Percentiles rank a stretch among this genome's conserved stretches.
Conservation (phyloP, 306 rosid genomes). For the Cicer chorassanicum region DNA sequence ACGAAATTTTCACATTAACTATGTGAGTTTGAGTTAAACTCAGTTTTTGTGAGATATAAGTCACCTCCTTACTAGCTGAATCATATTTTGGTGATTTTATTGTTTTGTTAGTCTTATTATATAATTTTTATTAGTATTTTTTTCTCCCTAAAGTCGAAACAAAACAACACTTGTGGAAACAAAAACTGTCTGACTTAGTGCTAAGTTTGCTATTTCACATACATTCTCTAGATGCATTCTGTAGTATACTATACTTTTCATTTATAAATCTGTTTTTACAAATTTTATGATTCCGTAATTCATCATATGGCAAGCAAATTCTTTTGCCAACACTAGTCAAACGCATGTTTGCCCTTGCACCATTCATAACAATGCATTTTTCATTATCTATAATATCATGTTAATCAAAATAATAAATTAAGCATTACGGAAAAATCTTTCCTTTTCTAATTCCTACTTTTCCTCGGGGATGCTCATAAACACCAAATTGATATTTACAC, state of each 20-base stretch:
- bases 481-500: slow-evolving; percentile 21
- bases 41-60: too few species aligned
- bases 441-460: slow-evolving; percentile 11
- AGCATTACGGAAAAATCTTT: background rate
- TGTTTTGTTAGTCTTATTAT: too few species aligned
- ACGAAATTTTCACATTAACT: too few species aligned
- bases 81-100: fast-evolving
- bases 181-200: background rate
- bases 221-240: background rate
- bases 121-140: too few species aligned
- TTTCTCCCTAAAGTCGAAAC: background rate
- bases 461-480: background rate
- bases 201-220: background rate
- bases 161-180: background rate
- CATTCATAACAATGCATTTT: background rate
- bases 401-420: slow-evolving; percentile 18
- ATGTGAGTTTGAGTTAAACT: too few species aligned
- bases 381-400: background rate
- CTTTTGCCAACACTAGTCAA: background rate
- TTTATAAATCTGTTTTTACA: background rate
- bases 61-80: too few species aligned
- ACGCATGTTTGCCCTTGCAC: background rate
- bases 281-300: background rate
- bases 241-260: background rate
- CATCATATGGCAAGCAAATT: background rate